Evolutionary conservation across 805 yeast species (phyloP), one percentile per base, ranked within the genome.

Genomic region (Wickerhamiella azymoides): DNA sequence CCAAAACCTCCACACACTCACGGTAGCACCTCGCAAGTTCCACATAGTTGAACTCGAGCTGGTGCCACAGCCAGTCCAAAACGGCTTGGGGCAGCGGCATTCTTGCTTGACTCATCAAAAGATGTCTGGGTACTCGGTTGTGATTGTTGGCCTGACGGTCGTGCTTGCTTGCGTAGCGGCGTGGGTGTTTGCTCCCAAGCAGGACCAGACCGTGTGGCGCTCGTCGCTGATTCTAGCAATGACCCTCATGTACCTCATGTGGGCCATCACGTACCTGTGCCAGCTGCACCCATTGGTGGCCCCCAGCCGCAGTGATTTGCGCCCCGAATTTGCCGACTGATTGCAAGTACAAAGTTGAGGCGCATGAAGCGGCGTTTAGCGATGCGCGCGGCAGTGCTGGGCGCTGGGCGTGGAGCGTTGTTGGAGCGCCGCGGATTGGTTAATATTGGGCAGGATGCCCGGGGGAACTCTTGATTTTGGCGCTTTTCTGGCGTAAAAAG

Each of bases 201-300:
- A 79, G 55, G 82, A 85, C 61, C 56, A 49, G 32, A 74, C 71
- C n/a, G 67, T 63, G n/a, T 61, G 85, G 84, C 73, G 86, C 66
- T 76, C 82, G 52, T 77, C 84, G 18, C 78, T 63, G 36, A 76
- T 79, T 42, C 68, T 83, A 51, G 72, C 84, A 8, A 62, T 83
- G 54, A 72, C 84, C 18, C 79, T 83, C 88, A 79, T 83, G 67
- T 83, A 72, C 62, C 68, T 83, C 58, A 79, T 83, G 88, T 83
- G 93, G 93, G 96, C 96, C 27, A 79, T 86, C 57, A 86, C 96
- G 7, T 86, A 85, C 60, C 69, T 86, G 53, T 72, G 68, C 30
- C 96, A 88, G 62, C 68, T 88, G 49, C 96, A 88, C 64, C 96
- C 96, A 6, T 70, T 88, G 57, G 94, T 84, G 49, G 85, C 76